A percentile compares a stretch with the other conserved stretches of the same genome.
phyloP scores from a whole-genome alignment of 305 asterid genomes.

The Petunia hybrid region DNA sequence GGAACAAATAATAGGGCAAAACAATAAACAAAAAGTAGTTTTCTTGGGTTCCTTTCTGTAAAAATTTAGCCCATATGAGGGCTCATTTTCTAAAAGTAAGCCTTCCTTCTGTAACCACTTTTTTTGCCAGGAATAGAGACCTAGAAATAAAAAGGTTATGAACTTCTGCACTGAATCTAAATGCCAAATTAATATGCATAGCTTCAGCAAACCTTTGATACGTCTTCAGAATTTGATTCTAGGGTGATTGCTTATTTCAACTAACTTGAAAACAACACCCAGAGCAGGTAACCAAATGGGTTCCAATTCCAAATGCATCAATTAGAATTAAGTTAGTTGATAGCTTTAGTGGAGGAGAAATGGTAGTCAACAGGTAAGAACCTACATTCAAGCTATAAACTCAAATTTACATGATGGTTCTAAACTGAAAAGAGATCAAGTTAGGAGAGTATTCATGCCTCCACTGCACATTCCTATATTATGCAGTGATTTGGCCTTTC shows the following conservation, averaged over 20 bases:
- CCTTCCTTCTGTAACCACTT: conserved; percentile 90
- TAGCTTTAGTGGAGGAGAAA: conserved; percentile 11
- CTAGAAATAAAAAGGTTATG: conserved; percentile 53
- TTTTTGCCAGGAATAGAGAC: conserved; percentile 99
- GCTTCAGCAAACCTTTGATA: conserved; percentile 77
- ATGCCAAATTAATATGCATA: conserved; percentile 30
- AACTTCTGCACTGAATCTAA: conserved; percentile 30
- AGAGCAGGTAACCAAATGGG: conserved; percentile 98
- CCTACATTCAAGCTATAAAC: conserved; percentile 15
- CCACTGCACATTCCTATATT: too few species aligned
- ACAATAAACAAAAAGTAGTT: too few species aligned
- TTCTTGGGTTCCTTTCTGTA: too few species aligned
- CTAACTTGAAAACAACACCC: conserved; percentile 97
- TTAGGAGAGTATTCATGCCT: neutral
- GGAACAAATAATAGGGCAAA: too few species aligned
- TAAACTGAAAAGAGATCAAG: neutral
- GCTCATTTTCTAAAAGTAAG: too few species aligned
- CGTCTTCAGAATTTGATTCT: conserved; percentile 97
- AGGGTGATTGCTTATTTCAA: conserved; percentile 95
- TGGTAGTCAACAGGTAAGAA: neutral
- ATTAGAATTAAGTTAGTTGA: conserved; percentile 32
- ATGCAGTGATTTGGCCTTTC: too few species aligned
- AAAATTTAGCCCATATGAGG: too few species aligned
- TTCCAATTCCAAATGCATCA: conserved; percentile 96
- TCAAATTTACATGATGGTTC: conserved; percentile 5